Conservation (phyloP, 129 eudicot genomes). For the Calendula officinalis region DNA sequence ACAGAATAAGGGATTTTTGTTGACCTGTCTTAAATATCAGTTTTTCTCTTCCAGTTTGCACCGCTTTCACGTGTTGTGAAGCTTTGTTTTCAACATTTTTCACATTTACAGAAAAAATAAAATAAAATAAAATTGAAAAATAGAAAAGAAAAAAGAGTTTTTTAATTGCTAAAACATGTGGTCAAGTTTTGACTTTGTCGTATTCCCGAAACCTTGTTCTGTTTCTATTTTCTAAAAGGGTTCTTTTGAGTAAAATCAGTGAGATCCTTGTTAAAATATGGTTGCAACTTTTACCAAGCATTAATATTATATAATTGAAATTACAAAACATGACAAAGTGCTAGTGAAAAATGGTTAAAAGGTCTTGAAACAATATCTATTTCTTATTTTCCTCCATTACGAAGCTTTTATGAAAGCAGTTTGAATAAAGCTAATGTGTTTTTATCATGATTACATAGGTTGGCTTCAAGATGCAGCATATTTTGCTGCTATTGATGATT, state of each 20-base stretch:
- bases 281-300: constrained; percentile 16
- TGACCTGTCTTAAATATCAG: constrained; percentile 4
- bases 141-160: too few relatives aligned
- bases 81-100: too few relatives aligned
- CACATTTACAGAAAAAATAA: too few relatives aligned
- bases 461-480: constrained; percentile 98
- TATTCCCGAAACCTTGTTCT: too few relatives aligned
- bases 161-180: too few relatives aligned
- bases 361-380: neutral
- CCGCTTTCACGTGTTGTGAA: too few relatives aligned
- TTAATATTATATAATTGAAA: neutral
- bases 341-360: neutral
- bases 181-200: too few relatives aligned
- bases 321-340: neutral
- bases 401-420: neutral
- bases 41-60: constrained; percentile 10
- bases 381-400: constrained; percentile 1
- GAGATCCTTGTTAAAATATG: constrained; percentile 8
- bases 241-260: neutral
- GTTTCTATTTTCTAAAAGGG: neutral
- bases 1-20: neutral
- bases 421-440: constrained; percentile 11
- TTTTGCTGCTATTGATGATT: constrained; percentile 92
- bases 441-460: constrained; percentile 43
- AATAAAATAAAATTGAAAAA: too few relatives aligned